Evolutionary conservation across 192 early-diverging fungal genomes (phyloP), one percentile per base, ranked within the genome.

Genomic region (Podochytrium sp.): DNA sequence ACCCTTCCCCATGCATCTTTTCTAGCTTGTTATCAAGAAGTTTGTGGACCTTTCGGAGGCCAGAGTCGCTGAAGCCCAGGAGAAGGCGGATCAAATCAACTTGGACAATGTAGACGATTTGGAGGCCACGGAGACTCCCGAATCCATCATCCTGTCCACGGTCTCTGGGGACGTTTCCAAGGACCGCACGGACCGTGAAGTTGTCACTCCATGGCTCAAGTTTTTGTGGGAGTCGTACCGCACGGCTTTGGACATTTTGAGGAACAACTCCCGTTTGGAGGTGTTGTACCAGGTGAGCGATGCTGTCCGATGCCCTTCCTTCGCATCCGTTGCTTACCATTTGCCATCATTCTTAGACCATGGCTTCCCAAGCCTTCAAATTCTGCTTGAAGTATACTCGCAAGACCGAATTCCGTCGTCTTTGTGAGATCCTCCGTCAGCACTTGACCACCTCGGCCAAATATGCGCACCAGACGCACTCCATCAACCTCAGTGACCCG

Each of bases 181-280:
- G 83, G 97, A 99, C 83, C 89, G 98, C 33, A 96, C 96, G 4
- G 96, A 99, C 80, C 93, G 98, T 65, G 95, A 94, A 68, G 92
- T 98, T 32, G 95, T 99, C 41, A 99, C 97, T 42, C 97, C 98
- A 38, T 98, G 97, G 95, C 86, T 99, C 62, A 96, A 95, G 84
- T 98, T 99, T 83, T 87, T 98, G 75, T 99, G 98, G 98, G 98
- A 99, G 84, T 92, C 93, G n/a, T 98, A 99, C 84, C 87, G 98
- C 60, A 98, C 95, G 69, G 91, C 95, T 47, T 88, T 99, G 52
- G 97, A 99, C 76, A 95, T 96, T 57, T 80, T 99, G 80, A 87
- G 96, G 74, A 98, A 98, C 91, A 98, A 98, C 75, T 90, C 92
- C 69, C 89, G 95, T 40, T 87, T 99, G 50, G 98, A 99, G 83